Percentiles rank a stretch among this genome's conserved stretches.
These are phyloP conservation scores for Aspergillus sp. DNA, from an alignment of 2,329 filamentous ascomycete species.

Conservation along the genomic window DNA sequence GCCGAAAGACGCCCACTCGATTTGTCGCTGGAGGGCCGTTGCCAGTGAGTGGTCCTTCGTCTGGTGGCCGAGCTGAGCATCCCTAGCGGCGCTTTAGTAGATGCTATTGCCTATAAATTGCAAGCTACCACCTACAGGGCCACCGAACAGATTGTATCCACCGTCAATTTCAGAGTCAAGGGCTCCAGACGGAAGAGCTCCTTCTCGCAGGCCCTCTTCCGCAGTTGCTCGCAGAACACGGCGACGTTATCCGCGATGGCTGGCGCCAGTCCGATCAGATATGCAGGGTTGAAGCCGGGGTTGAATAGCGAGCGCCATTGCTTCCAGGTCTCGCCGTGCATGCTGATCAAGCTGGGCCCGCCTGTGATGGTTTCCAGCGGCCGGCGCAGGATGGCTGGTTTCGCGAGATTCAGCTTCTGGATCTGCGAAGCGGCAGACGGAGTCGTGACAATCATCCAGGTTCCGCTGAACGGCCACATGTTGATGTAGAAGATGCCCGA, in stretches of 20 bases:
- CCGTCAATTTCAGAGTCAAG: not conserved
- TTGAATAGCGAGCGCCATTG: not conserved
- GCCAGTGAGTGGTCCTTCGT: not conserved
- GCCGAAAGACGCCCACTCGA: not conserved
- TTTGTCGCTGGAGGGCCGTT: not conserved
- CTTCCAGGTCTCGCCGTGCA: not conserved
- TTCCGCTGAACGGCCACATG: not conserved
- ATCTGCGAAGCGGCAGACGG: not conserved
- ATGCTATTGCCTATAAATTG: too few relatives aligned
- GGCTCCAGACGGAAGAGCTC: not conserved
- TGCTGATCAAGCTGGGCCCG: not conserved
- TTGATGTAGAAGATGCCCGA: not conserved
- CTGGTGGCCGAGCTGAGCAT: not conserved
- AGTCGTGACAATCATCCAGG: not conserved
- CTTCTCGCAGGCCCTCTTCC: not conserved
- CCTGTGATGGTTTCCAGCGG: not conserved
- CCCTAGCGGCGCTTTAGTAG: not conserved
- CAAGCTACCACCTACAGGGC: too few relatives aligned
- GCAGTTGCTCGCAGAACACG: not conserved
- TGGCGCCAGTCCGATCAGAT: not conserved
- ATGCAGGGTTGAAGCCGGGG: not conserved
- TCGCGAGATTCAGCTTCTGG: not conserved
- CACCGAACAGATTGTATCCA: not conserved
- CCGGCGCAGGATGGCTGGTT: not conserved
- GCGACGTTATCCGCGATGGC: not conserved